Percentiles rank a stretch among this genome's conserved stretches.
These are phyloP conservation scores for Ilyonectria robusta DNA, from an alignment of 2,329 filamentous ascomycete genomes.

Conservation along the genomic window DNA sequence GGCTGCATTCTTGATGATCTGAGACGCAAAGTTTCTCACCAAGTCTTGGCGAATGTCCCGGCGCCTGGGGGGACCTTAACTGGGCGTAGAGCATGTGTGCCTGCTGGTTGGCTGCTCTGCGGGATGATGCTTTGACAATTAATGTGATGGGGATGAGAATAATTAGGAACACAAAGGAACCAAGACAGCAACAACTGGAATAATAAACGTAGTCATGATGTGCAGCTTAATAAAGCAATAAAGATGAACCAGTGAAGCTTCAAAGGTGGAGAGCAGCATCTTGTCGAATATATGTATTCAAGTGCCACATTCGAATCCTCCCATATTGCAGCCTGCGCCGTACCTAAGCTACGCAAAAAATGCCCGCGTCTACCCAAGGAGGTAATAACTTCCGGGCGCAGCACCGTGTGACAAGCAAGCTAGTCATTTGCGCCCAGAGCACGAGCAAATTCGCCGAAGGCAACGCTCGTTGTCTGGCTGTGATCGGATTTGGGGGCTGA, in stretches of 20 bases:
- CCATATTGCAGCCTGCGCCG: too few relatives aligned
- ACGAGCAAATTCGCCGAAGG: not conserved
- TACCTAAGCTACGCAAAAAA: not conserved
- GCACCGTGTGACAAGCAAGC: not conserved
- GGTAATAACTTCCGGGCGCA: not conserved
- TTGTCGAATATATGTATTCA: not conserved
- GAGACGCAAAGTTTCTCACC: not conserved
- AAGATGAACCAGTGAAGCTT: not conserved
- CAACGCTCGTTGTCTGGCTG: not conserved
- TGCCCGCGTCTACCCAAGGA: not conserved
- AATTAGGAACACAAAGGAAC: not conserved
- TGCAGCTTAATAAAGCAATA: not conserved
- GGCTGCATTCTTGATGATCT: slow-evolving; percentile 1
- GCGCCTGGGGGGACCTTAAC: not conserved
- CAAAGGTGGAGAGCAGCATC: not conserved
- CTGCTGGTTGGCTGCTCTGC: not conserved
- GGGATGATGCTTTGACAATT: not conserved
- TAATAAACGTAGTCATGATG: not conserved
- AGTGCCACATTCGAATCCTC: not conserved
- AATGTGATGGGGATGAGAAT: not conserved
- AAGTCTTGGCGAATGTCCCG: slow-evolving; percentile 18
- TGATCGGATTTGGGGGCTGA: not conserved
- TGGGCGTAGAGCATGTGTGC: not conserved
- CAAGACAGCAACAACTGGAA: not conserved
- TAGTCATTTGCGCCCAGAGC: not conserved